phyloP scores from a whole-genome alignment of 495 filamentous ascomycete species.

The Podospora fimiseda region DNA sequence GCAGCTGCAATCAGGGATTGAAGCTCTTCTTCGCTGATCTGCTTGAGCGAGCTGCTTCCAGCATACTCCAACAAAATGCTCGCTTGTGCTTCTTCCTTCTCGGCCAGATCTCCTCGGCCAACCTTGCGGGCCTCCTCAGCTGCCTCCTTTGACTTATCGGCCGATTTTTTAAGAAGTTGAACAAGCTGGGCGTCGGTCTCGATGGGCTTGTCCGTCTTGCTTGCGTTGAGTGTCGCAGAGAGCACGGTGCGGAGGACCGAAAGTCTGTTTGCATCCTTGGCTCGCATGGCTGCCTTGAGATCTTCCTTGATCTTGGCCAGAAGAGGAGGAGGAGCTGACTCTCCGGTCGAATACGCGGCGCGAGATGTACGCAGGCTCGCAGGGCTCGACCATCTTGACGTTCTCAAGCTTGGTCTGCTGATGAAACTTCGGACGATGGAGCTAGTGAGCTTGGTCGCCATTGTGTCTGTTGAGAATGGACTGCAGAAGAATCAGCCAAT shows the following conservation, averaged over 20 bases:
- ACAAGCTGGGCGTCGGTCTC: constrained; percentile 52
- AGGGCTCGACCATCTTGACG: constrained; percentile 2
- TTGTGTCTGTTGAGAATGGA: background rate
- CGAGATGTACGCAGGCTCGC: constrained; percentile 7
- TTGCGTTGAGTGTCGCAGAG: constrained; percentile 48
- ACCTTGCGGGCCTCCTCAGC: constrained; percentile 42
- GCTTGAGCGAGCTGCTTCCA: constrained; percentile 35
- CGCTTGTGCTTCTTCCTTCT: constrained; percentile 47
- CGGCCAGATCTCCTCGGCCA: constrained; percentile 47
- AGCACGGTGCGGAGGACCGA: constrained; percentile 50
- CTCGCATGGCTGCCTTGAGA: constrained; percentile 54
- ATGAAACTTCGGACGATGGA: constrained; percentile 17
- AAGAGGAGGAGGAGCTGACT: constrained; percentile 33
- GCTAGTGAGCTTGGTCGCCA: constrained; percentile 14
- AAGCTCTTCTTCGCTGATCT: constrained; percentile 37
- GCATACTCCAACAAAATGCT: constrained; percentile 45
- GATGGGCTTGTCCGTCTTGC: constrained; percentile 49
- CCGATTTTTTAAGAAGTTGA: constrained; percentile 43
- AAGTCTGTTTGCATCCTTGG: constrained; percentile 49
- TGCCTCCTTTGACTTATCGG: constrained; percentile 34
- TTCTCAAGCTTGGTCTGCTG: constrained; percentile 13
- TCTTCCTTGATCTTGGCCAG: constrained; percentile 46
- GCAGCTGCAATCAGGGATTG: constrained; percentile 28
- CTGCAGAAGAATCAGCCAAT: background rate
- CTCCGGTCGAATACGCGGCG: constrained; percentile 33